Conservation (phyloP, 805 yeast species). For the Wickerhamomyces bisporus region DNA sequence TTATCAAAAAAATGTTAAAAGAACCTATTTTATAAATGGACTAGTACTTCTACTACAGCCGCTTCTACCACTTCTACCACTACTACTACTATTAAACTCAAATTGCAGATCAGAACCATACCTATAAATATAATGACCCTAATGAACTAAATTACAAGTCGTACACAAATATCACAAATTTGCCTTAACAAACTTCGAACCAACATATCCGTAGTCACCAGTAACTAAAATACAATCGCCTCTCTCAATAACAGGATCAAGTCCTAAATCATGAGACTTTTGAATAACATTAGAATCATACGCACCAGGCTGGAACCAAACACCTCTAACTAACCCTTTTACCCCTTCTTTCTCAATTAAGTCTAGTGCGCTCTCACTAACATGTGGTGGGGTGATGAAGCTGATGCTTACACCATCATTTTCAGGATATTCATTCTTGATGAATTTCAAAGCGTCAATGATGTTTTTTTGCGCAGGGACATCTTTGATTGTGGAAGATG, state of each 20-base stretch:
- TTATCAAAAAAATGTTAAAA: constrained; percentile 38
- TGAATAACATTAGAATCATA: constrained; percentile 49
- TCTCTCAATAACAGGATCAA: constrained; percentile 35
- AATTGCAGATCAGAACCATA: no score
- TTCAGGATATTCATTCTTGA: constrained; percentile 18
- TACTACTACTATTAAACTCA: no score
- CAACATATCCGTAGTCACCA: constrained; percentile 41
- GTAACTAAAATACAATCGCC: constrained; percentile 69
- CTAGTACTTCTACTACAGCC: no score
- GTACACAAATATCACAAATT: constrained; percentile 26
- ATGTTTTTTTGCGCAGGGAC: constrained; percentile 33
- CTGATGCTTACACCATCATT: constrained; percentile 52
- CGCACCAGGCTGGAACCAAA: constrained; percentile 87
- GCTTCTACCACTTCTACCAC: no score
- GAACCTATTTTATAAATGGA: constrained; percentile 11
- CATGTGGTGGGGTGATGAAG: constrained; percentile 70
- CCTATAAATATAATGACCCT: no score
- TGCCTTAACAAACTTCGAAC: constrained; percentile 34
- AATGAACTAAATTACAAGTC: no score
- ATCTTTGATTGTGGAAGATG: constrained; percentile 41
- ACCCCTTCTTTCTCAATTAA: constrained; percentile 28
- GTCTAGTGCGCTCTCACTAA: constrained; percentile 42
- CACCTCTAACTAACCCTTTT: constrained; percentile 37
- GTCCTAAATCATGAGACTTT: constrained; percentile 29
- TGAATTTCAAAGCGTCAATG: constrained; percentile 20